These are phyloP conservation scores for Multifurca ochricompacta DNA, from an alignment of 768 basidiomycete species.

Conservation along the genomic window DNA sequence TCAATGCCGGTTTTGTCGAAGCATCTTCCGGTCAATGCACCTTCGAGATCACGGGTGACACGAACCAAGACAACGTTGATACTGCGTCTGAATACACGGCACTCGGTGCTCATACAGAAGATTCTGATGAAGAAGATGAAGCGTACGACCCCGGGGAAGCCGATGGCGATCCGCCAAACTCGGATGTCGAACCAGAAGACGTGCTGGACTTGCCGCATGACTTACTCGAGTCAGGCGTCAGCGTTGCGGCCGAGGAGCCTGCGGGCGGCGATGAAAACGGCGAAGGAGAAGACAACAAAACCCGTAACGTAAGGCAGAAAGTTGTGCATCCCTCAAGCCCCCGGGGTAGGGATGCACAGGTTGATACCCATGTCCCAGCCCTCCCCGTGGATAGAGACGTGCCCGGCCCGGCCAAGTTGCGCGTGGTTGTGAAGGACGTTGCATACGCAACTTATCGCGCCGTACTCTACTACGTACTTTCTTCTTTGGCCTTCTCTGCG, in stretches of 20 bases:
- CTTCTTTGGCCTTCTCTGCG: background rate
- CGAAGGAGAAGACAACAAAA: constrained; percentile 9
- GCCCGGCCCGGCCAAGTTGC: constrained; percentile 40
- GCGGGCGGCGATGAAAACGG: background rate
- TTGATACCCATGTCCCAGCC: background rate
- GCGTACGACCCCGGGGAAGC: constrained; percentile 25
- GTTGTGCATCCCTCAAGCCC: constrained; percentile 36
- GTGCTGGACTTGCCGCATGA: constrained; percentile 3
- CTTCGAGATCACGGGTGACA: constrained; percentile 24
- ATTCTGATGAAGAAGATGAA: constrained; percentile 47
- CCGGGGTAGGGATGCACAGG: constrained; percentile 22
- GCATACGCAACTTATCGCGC: constrained; percentile 59
- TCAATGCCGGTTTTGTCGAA: constrained; percentile 62
- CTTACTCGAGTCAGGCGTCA: background rate
- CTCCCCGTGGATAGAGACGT: background rate
- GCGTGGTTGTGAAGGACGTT: constrained; percentile 47
- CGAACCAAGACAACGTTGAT: constrained; percentile 23
- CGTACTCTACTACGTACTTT: constrained; percentile 64
- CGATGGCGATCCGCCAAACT: constrained; percentile 15
- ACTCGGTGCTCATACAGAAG: constrained; percentile 33
- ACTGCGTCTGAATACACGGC: constrained; percentile 43
- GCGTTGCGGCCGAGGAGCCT: background rate
- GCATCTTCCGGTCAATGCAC: constrained; percentile 30
- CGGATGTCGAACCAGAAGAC: constrained; percentile 10
- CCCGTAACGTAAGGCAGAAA: constrained; percentile 29